Evolutionary conservation across 306 rosid species (phyloP).

Genomic region (Trichosanthes truncata): DNA sequence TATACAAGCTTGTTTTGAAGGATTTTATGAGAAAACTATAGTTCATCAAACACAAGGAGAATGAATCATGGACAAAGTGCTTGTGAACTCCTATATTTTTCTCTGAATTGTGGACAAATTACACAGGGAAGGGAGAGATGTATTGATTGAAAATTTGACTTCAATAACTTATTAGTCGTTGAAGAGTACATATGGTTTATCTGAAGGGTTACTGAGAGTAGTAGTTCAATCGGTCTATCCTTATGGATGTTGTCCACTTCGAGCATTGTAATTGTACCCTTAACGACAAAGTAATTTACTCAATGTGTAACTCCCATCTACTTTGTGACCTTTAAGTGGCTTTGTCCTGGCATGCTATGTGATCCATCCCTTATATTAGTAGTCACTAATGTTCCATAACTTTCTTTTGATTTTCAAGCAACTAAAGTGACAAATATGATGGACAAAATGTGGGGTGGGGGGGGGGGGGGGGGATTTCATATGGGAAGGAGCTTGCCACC

Average conservation of each 20-base stretch:
- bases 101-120: background rate
- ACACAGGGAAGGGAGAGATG: background rate
- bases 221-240: background rate
- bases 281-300: background rate
- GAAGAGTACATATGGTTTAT: background rate
- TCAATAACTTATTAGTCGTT: background rate
- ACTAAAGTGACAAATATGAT: background rate
- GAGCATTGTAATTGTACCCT: background rate
- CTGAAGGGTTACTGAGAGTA: background rate
- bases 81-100: background rate
- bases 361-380: background rate
- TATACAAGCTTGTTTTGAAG: constrained; percentile 21
- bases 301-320: background rate
- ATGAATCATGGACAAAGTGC: constrained; percentile 3
- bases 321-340: background rate
- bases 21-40: constrained; percentile 18
- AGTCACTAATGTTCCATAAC: background rate
- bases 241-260: background rate
- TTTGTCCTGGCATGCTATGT: background rate
- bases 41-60: constrained; percentile 12
- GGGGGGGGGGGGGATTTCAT: too few relatives aligned
- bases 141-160: background rate
- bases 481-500: too few relatives aligned
- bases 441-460: too few relatives aligned
- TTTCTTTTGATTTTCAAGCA: background rate